Evolutionary conservation across 768 basidiomycete genomes (phyloP).

Genomic region (Panaeolus papilionaceus): DNA sequence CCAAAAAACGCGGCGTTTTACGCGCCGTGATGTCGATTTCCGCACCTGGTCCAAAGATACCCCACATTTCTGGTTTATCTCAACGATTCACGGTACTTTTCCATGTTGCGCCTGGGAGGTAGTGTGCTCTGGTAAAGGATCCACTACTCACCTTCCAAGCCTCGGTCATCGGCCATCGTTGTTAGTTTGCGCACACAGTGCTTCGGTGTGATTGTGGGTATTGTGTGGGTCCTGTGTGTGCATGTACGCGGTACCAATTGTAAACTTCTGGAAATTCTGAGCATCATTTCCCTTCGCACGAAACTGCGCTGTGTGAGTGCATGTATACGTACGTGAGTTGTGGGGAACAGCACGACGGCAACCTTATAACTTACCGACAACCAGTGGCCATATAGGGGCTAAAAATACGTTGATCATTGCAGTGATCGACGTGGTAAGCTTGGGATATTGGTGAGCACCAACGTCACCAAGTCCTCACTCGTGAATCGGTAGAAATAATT

Average conservation of each 20-base stretch:
- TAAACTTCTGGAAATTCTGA: not conserved
- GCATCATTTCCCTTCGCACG: not conserved
- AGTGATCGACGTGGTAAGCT: conserved; percentile 4
- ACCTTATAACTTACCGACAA: not conserved
- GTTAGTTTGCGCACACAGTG: no score
- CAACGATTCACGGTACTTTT: not conserved
- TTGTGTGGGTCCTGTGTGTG: not conserved
- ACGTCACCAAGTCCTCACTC: not conserved
- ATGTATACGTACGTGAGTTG: not conserved
- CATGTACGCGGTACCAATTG: not conserved
- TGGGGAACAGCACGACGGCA: not conserved
- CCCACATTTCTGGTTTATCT: not conserved
- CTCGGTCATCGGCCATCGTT: no score
- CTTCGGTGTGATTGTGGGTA: not conserved
- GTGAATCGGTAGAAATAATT: not conserved
- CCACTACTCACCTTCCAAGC: no score
- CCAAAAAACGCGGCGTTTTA: not conserved
- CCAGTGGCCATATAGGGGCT: not conserved
- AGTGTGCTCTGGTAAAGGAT: no score
- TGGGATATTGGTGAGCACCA: not conserved
- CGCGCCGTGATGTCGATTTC: not conserved
- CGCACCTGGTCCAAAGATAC: not conserved
- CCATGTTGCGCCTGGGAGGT: not conserved
- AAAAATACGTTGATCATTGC: not conserved
- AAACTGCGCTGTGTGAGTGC: not conserved